Evolutionary conservation across 179 eudicot species (phyloP).

Genomic region (Dionaea muscipula): DNA sequence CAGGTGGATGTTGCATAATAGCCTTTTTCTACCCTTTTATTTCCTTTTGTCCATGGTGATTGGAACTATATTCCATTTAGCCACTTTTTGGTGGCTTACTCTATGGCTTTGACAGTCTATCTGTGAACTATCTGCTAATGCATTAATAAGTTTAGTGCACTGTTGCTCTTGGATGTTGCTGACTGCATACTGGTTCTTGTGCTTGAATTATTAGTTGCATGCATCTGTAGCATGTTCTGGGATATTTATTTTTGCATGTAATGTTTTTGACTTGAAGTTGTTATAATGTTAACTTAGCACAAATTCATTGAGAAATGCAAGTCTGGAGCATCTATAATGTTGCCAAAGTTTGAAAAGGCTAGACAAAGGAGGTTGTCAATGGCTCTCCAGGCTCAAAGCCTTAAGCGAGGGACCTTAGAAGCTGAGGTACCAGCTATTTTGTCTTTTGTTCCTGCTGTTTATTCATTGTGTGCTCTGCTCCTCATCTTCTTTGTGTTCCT

Average conservation of each 20-base stretch:
- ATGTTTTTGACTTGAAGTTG: constrained; percentile 3
- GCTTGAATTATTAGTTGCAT: background rate
- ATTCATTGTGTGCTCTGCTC: background rate
- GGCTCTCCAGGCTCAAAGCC: constrained; percentile 55
- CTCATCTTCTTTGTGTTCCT: background rate
- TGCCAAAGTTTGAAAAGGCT: constrained; percentile 80
- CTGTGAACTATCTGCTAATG: background rate
- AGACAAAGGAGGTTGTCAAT: constrained; percentile 56
- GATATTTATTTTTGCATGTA: background rate
- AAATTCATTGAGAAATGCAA: constrained; percentile 92
- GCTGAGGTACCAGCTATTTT: constrained; percentile 37
- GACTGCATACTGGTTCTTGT: background rate
- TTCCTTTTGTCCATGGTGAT: background rate
- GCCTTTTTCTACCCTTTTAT: background rate
- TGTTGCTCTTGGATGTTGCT: no score
- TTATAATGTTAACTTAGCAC: background rate
- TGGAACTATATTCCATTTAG: no score
- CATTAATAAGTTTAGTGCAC: no score
- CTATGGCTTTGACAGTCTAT: background rate
- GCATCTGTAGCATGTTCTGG: background rate
- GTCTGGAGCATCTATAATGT: constrained; percentile 68
- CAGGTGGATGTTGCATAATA: no score
- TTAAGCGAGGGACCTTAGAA: constrained; percentile 36
- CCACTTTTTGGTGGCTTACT: background rate
- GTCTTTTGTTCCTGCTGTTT: constrained; percentile 3